Evolutionary conservation across 2,329 filamentous ascomycete species (phyloP), one percentile per base, ranked within the genome.

Genomic region (Nakataea oryzae): DNA sequence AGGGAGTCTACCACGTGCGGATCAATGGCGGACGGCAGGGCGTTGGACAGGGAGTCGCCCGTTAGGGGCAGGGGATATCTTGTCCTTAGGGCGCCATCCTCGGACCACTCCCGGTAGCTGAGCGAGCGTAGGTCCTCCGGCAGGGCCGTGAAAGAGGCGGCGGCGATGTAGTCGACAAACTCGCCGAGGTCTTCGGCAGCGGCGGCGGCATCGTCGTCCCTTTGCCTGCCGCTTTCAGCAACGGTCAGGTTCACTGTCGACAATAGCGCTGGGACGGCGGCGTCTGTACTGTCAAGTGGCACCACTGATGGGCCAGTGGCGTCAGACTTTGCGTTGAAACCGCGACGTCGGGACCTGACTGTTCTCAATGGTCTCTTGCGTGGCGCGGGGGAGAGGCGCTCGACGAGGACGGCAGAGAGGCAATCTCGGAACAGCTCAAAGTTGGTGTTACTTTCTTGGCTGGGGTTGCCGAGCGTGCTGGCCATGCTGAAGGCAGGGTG

Each of bases 101-200:
- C 75, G 66, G 81, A 75, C 71, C 83, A 82, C 57, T 74, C 72
- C 57, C 83, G 73, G 73, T 91, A 84, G 29, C 85, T 82, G 2
- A 93, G 75, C 1, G 76, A 79, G 66, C 84, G 81, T 0, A 95
- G 77, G 24, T 82, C 77, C 0, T 69, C 27, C 0, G 90, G 89
- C 1, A 96, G 80, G 47, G 75, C 78, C 6, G 79, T 74, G 73
- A 93, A 96, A 61, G 87, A 84, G 70, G 89, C 83, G 58, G 77
- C 74, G 28, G 90, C 86, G 32, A 95, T 81, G 73, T 93, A 95
- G 77, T 93, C 86, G 61, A 90, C 86, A 73, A 96, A 96, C 1
- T 96, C 91, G 29, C 85, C 83, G 27, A 95, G 75, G 62, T 93
- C 90, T 67, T 88, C 87, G 6, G 82, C 83, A 66, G 84, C 63